Base-by-base conservation (phyloP, 768 basidiomycete species). In the Russula sp. region DNA sequence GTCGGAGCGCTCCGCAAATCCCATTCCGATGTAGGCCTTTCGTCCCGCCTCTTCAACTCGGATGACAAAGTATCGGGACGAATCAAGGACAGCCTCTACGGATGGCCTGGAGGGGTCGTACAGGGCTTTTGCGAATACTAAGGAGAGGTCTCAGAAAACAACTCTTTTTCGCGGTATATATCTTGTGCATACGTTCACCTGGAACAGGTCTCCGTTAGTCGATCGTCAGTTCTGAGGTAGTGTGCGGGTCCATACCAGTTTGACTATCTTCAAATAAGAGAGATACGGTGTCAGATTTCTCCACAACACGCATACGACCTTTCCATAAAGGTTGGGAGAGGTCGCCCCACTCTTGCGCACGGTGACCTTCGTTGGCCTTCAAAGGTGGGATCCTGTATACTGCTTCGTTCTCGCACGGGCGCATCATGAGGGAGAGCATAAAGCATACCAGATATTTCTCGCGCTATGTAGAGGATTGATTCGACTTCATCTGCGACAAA, bases 31-130 rank as follows among this genome's bases (percentile, higher is more conserved):
- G 71, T 92, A 94, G 1, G 95, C 94, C 73, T 91, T 89, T 74
- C 83, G 86, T 24, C 92, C 92, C 18, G 79, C 80, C 69, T 95
- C 94, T 73, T 97, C 94, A 2, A 97, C 89, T 59, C 92, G 83
- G 48, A 97, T 79, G 18, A 96, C 94, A 72, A 98, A 98, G 73
- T 98, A 98, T 54, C 94, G 85, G 13, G 94, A 95, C 1, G 93
- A 95, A 74, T 98, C 94, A 30, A 97, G 80, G 18, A 95, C 94
- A n/a, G 92, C 89, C 69, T 98, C 94, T n/a, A 98, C 91, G 32
- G 84, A 87, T 5, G 92, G 91, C 63, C 85, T 86, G 50, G 82
- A 76, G 18, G 86, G 80, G 71, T 91, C 88, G 72, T 97, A 98
- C 50, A 84, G 84, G 18, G 93, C 86, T 68, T 84, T 87, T 49